Conservation (phyloP, 1,139 yeast genomes). For the Tardiomyces digboiensis region DNA sequence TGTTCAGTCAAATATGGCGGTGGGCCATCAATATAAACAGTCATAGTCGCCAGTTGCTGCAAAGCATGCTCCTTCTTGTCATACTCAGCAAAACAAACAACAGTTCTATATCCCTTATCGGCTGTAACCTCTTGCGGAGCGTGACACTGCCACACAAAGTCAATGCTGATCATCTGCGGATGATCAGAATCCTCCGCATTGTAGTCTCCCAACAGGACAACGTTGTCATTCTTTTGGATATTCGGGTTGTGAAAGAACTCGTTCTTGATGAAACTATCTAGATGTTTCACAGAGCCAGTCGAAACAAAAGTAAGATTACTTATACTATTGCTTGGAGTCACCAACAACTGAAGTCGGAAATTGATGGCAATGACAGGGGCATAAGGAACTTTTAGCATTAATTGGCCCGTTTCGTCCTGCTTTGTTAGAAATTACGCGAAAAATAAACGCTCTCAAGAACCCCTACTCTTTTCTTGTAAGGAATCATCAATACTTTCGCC, state of each 20-base stretch:
- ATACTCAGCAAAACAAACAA: constrained; percentile 30
- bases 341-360: constrained; percentile 2
- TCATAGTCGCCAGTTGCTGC: constrained; percentile 18
- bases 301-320: constrained; percentile 26
- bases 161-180: constrained; percentile 15
- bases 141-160: constrained; percentile 23
- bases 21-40: not conserved
- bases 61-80: constrained; percentile 28
- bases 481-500: too few species aligned
- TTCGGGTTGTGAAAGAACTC: constrained; percentile 33
- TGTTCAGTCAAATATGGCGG: not conserved
- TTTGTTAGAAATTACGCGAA: not conserved
- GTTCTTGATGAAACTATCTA: constrained; percentile 26
- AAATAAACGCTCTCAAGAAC: not conserved
- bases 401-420: constrained; percentile 1
- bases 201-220: constrained; percentile 28
- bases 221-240: constrained; percentile 30
- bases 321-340: constrained; percentile 8
- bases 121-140: constrained; percentile 11
- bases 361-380: not conserved
- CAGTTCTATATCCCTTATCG: constrained; percentile 15
- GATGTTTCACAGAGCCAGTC: constrained; percentile 19
- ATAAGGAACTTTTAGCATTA: constrained; percentile 3
- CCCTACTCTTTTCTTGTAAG: too few species aligned
- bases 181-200: constrained; percentile 8